Percentiles rank a stretch among this genome's conserved stretches.
phyloP scores from a whole-genome alignment of 2,329 filamentous ascomycete genomes.

The Verticillium tricorpus region DNA sequence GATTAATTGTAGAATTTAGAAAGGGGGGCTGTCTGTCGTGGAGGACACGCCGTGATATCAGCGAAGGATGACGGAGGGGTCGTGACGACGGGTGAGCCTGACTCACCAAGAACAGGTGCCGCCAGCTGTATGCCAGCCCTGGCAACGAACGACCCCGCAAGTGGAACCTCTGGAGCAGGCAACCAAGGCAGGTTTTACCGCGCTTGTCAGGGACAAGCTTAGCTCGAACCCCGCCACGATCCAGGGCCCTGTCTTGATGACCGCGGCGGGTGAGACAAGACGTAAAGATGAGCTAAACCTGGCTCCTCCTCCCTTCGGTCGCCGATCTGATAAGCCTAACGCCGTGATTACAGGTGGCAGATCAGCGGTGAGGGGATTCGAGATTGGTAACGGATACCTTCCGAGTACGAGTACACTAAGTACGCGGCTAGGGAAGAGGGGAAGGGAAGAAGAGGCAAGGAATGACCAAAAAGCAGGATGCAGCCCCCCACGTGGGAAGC shows the following conservation, averaged over 20 bases:
- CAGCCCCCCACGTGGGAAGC: neutral
- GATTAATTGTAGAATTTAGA: too few species aligned
- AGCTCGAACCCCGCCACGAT: neutral
- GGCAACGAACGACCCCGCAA: neutral
- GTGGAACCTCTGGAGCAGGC: neutral
- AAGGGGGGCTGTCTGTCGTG: too few species aligned
- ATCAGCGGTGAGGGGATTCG: neutral
- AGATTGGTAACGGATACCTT: neutral
- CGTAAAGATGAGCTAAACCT: neutral
- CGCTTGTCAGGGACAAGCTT: neutral
- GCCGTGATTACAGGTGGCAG: neutral
- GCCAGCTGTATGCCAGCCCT: neutral
- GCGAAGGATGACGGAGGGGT: too few species aligned
- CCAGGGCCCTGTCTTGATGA: neutral
- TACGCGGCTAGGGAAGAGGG: neutral
- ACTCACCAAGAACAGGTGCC: neutral
- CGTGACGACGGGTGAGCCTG: neutral
- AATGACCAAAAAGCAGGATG: neutral
- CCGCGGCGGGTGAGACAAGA: neutral
- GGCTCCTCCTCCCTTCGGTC: neutral
- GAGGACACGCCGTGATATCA: too few species aligned
- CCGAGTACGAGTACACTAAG: neutral
- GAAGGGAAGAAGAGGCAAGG: neutral
- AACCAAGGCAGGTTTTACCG: neutral
- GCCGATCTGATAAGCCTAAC: neutral